Conservation (phyloP, 345 rosid species). For the Noccaea caerulescens region DNA sequence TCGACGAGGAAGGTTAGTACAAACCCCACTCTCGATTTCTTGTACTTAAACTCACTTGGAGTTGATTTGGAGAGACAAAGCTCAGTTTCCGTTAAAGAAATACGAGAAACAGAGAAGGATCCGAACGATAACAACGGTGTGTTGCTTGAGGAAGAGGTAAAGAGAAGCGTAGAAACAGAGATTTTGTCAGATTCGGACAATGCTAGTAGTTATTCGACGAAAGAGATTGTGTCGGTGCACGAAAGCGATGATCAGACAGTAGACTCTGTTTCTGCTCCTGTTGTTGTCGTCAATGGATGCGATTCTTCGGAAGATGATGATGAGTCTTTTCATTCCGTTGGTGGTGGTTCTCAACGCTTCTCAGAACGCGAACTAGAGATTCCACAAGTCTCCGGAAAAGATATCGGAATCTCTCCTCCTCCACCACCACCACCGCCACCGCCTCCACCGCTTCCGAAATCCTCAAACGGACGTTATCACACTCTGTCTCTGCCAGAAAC, state of each 20-base stretch:
- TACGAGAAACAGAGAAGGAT: conserved; percentile 32
- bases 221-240: conserved; percentile 66
- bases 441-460: conserved; percentile 50
- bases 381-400: conserved; percentile 41
- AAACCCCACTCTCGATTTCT: conserved; percentile 70
- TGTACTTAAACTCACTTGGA: conserved; percentile 67
- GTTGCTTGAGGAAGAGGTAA: conserved; percentile 43
- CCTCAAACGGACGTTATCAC: conserved; percentile 23
- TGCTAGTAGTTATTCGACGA: conserved; percentile 61
- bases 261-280: conserved; percentile 41
- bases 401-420: conserved; percentile 25
- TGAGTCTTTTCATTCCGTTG: conserved; percentile 84
- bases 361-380: conserved; percentile 33
- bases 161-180: conserved; percentile 39
- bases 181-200: conserved; percentile 50
- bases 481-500: conserved; percentile 19
- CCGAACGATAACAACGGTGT: conserved; percentile 8
- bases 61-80: conserved; percentile 69
- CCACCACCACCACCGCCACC: conserved; percentile 55
- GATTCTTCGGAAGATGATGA: conserved; percentile 68
- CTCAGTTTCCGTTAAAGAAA: conserved; percentile 34
- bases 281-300: conserved; percentile 44
- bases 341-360: conserved; percentile 58
- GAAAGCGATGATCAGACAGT: conserved; percentile 51
- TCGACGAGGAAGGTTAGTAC: conserved; percentile 64